Conservation (phyloP, 495 filamentous ascomycete genomes). For the Polyplosphaeria fusca region DNA sequence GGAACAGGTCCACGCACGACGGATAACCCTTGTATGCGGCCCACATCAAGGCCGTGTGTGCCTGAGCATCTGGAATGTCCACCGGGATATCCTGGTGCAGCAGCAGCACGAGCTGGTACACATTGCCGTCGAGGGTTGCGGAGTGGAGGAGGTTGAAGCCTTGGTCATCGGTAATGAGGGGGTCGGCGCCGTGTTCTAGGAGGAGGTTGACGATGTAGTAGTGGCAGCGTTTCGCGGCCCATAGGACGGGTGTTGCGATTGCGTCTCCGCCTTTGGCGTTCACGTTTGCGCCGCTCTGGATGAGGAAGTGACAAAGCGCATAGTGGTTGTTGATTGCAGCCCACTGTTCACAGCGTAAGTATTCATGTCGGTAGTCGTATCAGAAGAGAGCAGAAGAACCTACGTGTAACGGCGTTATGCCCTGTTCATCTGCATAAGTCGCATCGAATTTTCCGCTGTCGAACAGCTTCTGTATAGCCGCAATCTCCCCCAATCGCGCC, state of each 20-base stretch:
- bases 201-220: slow-evolving; percentile 81
- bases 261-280: slow-evolving; percentile 95
- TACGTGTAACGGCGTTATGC: slow-evolving; percentile 94
- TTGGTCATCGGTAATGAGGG: slow-evolving; percentile 81
- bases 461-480: slow-evolving; percentile 82
- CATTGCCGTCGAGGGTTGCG: slow-evolving; percentile 94
- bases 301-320: slow-evolving; percentile 89
- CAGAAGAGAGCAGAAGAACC: slow-evolving; percentile 38
- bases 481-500: slow-evolving; percentile 80
- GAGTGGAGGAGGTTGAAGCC: slow-evolving; percentile 97
- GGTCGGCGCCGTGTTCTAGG: slow-evolving; percentile 83
- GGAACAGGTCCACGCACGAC: slow-evolving; percentile 83
- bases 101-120: slow-evolving; percentile 81
- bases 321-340: slow-evolving; percentile 99
- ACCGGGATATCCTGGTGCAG: slow-evolving; percentile 92
- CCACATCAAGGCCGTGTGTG: slow-evolving; percentile 97
- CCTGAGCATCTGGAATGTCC: slow-evolving; percentile 80
- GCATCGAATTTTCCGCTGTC: slow-evolving; percentile 75
- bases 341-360: slow-evolving; percentile 61
- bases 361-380: too few species aligned
- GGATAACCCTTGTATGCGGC: slow-evolving; percentile 95
- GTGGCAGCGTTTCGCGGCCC: slow-evolving; percentile 92
- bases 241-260: slow-evolving; percentile 87
- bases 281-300: slow-evolving; percentile 84
- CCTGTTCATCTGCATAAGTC: slow-evolving; percentile 79